phyloP scores from a whole-genome alignment of 371 early-diverging fungal genomes.

The Mucor irregularis region DNA sequence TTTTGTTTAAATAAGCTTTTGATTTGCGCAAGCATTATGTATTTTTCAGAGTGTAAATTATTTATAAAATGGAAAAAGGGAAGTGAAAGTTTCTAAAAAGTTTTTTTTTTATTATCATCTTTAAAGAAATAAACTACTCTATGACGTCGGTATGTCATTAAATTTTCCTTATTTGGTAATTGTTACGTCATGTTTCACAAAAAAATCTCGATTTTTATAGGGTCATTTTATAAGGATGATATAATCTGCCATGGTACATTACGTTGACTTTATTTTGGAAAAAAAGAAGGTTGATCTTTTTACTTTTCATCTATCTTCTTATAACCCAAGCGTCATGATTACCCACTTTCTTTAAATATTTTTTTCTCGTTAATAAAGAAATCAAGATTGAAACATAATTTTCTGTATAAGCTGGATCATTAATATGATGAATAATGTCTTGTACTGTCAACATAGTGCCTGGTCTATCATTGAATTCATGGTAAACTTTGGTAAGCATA shows the following conservation, averaged over 20 bases:
- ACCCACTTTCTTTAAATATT: constrained; percentile 30
- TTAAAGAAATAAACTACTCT: constrained; percentile 3
- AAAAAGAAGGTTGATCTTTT: neutral
- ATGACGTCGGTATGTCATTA: constrained; percentile 16
- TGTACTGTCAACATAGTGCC: constrained; percentile 21
- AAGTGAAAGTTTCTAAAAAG: neutral
- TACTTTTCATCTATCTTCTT: constrained; percentile 11
- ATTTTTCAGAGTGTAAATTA: neutral
- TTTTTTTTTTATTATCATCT: no score
- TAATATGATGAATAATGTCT: constrained; percentile 8
- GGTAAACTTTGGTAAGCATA: constrained; percentile 32
- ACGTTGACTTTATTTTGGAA: no score
- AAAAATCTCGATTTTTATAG: no score
- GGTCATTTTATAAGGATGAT: no score
- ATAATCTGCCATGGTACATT: no score
- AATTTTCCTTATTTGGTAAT: no score
- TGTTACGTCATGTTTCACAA: constrained; percentile 2
- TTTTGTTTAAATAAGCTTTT: constrained; percentile 28
- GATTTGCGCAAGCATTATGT: constrained; percentile 22
- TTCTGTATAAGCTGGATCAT: neutral
- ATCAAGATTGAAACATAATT: constrained; percentile 20
- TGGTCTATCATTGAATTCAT: constrained; percentile 27
- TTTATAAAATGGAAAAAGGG: neutral
- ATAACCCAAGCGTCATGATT: constrained; percentile 30
- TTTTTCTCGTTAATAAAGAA: constrained; percentile 23